Conservation (phyloP, 768 basidiomycete species). For the Serendipita sp. region DNA sequence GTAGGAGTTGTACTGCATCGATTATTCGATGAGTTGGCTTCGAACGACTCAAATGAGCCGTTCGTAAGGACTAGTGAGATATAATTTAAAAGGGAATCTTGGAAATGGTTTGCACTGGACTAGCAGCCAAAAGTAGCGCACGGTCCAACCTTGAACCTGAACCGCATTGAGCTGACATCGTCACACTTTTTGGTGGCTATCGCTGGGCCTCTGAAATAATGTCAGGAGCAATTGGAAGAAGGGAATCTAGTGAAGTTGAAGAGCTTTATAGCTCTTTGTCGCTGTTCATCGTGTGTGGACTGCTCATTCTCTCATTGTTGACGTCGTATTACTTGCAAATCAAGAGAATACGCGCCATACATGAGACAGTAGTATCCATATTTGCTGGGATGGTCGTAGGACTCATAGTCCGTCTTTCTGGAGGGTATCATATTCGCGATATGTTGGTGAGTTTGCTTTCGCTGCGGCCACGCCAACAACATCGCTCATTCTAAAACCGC, state of each 20-base stretch:
- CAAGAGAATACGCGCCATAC: conserved; percentile 83
- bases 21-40: too few relatives aligned
- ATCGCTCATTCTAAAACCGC: neutral
- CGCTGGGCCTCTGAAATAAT: neutral
- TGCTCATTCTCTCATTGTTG: conserved; percentile 86
- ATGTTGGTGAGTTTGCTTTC: conserved; percentile 67
- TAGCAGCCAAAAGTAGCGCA: too few relatives aligned
- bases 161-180: too few relatives aligned
- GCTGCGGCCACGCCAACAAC: neutral
- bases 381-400: conserved; percentile 95
- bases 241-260: conserved; percentile 37
- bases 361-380: conserved; percentile 92
- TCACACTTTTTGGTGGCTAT: neutral
- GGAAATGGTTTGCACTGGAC: too few relatives aligned
- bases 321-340: conserved; percentile 98
- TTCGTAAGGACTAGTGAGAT: too few relatives aligned
- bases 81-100: too few relatives aligned
- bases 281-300: conserved; percentile 79
- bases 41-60: too few relatives aligned
- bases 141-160: too few relatives aligned
- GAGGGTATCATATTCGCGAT: conserved; percentile 86
- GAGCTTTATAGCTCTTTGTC: conserved; percentile 90
- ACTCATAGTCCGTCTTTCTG: conserved; percentile 71
- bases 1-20: too few relatives aligned
- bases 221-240: neutral